Conservation (phyloP, 495 filamentous ascomycete species). For the Cudoniella acicularis region DNA sequence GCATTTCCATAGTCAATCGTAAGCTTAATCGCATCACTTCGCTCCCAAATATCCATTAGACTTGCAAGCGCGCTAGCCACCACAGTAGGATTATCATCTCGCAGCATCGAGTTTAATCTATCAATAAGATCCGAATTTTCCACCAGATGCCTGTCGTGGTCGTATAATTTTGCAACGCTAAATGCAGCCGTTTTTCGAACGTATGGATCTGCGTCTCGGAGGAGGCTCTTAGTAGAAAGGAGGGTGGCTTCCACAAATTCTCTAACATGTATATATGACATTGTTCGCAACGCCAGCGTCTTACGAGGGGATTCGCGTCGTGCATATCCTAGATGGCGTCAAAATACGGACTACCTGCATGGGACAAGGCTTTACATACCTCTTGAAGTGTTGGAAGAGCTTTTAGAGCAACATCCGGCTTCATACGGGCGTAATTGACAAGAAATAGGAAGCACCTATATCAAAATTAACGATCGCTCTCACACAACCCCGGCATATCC, state of each 20-base stretch:
- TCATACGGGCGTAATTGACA: slow-evolving; percentile 94
- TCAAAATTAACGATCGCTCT: slow-evolving; percentile 28
- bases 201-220: slow-evolving; percentile 89
- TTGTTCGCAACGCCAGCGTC: slow-evolving; percentile 88
- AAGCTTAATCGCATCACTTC: slow-evolving; percentile 94
- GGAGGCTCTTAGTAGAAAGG: slow-evolving; percentile 73
- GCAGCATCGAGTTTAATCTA: slow-evolving; percentile 79
- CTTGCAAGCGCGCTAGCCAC: slow-evolving; percentile 90
- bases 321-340: slow-evolving; percentile 74
- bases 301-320: slow-evolving; percentile 86
- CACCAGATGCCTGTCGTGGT: slow-evolving; percentile 88
- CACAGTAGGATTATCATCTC: slow-evolving; percentile 96
- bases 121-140: slow-evolving; percentile 92
- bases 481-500: background rate
- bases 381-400: slow-evolving; percentile 83
- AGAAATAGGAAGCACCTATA: slow-evolving; percentile 93
- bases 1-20: slow-evolving; percentile 97
- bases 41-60: slow-evolving; percentile 97
- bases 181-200: slow-evolving; percentile 97
- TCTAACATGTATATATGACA: slow-evolving; percentile 95
- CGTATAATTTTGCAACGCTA: slow-evolving; percentile 95
- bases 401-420: slow-evolving; percentile 90
- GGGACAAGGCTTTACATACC: slow-evolving; percentile 49
- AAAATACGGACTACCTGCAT: background rate
- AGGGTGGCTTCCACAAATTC: slow-evolving; percentile 94